These are phyloP conservation scores for Vanilla planifolia DNA, from an alignment of 106 monocot genomes.

Conservation along the genomic window DNA sequence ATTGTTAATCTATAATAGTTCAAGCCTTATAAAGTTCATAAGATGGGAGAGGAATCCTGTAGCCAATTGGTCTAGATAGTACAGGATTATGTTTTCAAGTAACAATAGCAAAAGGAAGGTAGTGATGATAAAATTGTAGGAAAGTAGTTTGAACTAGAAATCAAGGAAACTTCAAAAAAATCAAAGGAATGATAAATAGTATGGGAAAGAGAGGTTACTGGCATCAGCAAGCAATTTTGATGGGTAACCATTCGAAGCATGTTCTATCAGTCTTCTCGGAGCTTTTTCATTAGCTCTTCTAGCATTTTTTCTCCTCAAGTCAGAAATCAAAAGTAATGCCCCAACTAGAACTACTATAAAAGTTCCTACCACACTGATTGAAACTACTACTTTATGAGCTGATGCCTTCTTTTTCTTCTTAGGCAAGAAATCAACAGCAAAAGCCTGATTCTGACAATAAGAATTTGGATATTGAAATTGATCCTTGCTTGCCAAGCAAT, in stretches of 20 bases:
- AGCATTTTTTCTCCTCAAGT: constrained; percentile 23
- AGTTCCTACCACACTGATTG: constrained; percentile 24
- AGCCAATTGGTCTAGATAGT: too few relatives aligned
- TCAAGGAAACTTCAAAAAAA: too few relatives aligned
- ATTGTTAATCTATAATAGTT: too few relatives aligned
- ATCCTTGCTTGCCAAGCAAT: constrained; percentile 51
- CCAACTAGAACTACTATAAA: constrained; percentile 23
- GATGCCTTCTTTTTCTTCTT: constrained; percentile 23
- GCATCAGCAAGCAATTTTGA: constrained; percentile 85
- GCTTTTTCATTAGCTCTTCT: constrained; percentile 30
- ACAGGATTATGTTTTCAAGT: too few relatives aligned
- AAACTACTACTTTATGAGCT: constrained; percentile 21
- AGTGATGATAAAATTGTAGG: too few relatives aligned
- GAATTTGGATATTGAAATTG: constrained; percentile 57
- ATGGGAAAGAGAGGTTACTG: constrained; percentile 58
- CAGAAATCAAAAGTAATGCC: constrained; percentile 25
- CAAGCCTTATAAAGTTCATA: too few relatives aligned
- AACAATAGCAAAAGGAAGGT: too few relatives aligned
- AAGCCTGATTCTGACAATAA: constrained; percentile 72
- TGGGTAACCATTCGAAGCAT: constrained; percentile 71
- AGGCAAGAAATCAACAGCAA: constrained; percentile 78
- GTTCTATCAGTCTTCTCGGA: constrained; percentile 61
- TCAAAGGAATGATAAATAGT: too few relatives aligned
- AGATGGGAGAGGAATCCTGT: too few relatives aligned
- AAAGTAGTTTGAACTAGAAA: too few relatives aligned